These are phyloP conservation scores for Stachybotrys elegans DNA, from an alignment of 2,329 filamentous ascomycete species.

Conservation along the genomic window DNA sequence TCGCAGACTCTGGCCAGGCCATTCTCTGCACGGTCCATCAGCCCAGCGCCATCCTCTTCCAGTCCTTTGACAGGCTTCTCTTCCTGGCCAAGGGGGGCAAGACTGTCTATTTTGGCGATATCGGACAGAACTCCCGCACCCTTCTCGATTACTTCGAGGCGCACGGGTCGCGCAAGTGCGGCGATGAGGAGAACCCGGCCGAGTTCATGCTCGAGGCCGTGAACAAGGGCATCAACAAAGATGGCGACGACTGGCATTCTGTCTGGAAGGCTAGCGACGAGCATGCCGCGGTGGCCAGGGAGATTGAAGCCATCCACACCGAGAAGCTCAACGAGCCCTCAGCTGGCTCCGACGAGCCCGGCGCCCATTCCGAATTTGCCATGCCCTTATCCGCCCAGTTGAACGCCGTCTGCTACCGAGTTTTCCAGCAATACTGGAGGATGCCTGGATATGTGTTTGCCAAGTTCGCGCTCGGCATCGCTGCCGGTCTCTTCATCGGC, in stretches of 20 bases:
- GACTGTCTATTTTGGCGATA: slow-evolving; percentile 65
- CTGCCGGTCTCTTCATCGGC: slow-evolving; percentile 66
- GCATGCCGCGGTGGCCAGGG: slow-evolving; percentile 45
- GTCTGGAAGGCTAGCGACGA: slow-evolving; percentile 58
- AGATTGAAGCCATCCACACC: slow-evolving; percentile 59
- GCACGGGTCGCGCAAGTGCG: slow-evolving; percentile 57
- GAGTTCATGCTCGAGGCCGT: slow-evolving; percentile 66
- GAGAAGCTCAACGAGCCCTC: slow-evolving; percentile 30
- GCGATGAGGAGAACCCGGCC: slow-evolving; percentile 62
- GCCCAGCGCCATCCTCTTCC: slow-evolving; percentile 47
- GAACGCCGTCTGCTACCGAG: slow-evolving; percentile 56
- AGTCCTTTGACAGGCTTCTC: slow-evolving; percentile 54
- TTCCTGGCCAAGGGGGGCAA: slow-evolving; percentile 61
- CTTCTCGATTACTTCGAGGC: slow-evolving; percentile 60
- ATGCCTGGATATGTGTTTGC: slow-evolving; percentile 74
- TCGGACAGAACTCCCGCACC: slow-evolving; percentile 53
- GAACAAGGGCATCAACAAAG: slow-evolving; percentile 31
- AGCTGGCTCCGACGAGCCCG: slow-evolving; percentile 10
- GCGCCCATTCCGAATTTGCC: slow-evolving; percentile 63
- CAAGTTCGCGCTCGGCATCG: slow-evolving; percentile 57
- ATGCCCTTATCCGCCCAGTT: slow-evolving; percentile 67
- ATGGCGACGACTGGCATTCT: slow-evolving; percentile 56
- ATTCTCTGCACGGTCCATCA: slow-evolving; percentile 53
- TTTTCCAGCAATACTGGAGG: slow-evolving; percentile 82
- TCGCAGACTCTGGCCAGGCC: slow-evolving; percentile 50